These are phyloP conservation scores for Tilletia setariae DNA, from an alignment of 1,284 basidiomycete genomes.

Conservation along the genomic window DNA sequence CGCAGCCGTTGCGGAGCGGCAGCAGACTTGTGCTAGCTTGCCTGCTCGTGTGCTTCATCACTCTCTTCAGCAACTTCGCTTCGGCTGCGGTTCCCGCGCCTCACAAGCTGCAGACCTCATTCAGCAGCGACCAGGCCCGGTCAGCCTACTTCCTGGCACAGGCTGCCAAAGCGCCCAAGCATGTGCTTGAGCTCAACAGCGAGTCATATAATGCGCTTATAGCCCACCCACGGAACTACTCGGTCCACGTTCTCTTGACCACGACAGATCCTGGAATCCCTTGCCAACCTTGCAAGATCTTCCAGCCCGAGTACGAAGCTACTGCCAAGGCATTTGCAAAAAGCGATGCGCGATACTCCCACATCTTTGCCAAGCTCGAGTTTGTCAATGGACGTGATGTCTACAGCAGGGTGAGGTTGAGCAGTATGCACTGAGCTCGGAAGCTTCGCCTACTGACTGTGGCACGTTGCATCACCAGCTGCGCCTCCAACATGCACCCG, in stretches of 20 bases:
- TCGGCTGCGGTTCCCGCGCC: background rate
- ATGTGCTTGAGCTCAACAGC: constrained; percentile 14
- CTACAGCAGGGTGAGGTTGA: constrained; percentile 21
- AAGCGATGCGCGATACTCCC: constrained; percentile 25
- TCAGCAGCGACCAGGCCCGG: background rate
- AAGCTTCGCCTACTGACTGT: background rate
- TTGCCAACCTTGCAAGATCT: constrained; percentile 37
- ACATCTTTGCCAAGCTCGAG: constrained; percentile 42
- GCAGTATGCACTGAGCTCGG: background rate
- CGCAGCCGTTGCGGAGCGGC: background rate
- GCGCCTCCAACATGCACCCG: constrained; percentile 39
- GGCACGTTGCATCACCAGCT: constrained; percentile 24
- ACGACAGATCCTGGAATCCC: constrained; percentile 32
- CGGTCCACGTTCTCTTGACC: constrained; percentile 38
- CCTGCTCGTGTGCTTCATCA: constrained; percentile 1
- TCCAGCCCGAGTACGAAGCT: constrained; percentile 41
- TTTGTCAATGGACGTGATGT: constrained; percentile 31
- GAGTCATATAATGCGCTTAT: background rate
- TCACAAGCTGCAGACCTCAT: constrained; percentile 1
- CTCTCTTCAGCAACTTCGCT: no score
- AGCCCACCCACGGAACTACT: constrained; percentile 22
- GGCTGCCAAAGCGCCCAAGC: constrained; percentile 3
- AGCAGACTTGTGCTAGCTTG: no score
- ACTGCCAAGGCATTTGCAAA: constrained; percentile 35
- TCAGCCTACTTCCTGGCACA: constrained; percentile 4